Conservation (phyloP, 768 basidiomycete species). For the Auricularia sp. region DNA sequence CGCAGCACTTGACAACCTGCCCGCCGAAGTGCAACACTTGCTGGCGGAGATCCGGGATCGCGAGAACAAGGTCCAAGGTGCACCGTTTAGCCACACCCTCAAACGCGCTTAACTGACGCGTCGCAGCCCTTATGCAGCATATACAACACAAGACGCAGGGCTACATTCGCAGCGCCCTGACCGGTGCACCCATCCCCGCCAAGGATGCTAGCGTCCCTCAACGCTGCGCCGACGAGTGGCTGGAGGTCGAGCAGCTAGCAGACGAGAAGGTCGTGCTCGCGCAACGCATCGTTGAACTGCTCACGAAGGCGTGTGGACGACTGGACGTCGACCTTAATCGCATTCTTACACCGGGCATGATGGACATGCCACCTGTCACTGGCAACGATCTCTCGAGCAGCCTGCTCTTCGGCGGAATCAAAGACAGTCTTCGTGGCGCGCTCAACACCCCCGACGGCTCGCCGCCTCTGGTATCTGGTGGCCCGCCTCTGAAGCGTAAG, state of each 20-base stretch:
- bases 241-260: slow-evolving; percentile 28
- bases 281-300: slow-evolving; percentile 30
- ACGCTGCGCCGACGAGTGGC: slow-evolving; percentile 21
- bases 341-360: slow-evolving; percentile 15
- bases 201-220: slow-evolving; percentile 30
- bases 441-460: slow-evolving; percentile 7
- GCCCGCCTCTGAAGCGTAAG: not conserved
- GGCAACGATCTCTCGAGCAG: not conserved
- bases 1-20: slow-evolving; percentile 40
- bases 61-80: slow-evolving; percentile 34
- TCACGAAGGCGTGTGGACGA: slow-evolving; percentile 43
- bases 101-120: not conserved
- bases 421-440: slow-evolving; percentile 3
- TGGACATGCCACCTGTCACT: not conserved
- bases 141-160: slow-evolving; percentile 33
- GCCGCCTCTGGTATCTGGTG: slow-evolving; percentile 4
- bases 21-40: slow-evolving; percentile 36
- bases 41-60: slow-evolving; percentile 39
- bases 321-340: slow-evolving; percentile 30
- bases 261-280: slow-evolving; percentile 33
- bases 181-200: not conserved
- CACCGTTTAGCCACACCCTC: not conserved
- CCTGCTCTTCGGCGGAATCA: not conserved
- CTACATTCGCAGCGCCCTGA: slow-evolving; percentile 33
- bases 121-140: slow-evolving; percentile 19